A percentile compares a stretch with the other conserved stretches of the same genome.
Conservation (phyloP, 2,329 filamentous ascomycete species). For the Stagonosporopsis rhizophila region DNA sequence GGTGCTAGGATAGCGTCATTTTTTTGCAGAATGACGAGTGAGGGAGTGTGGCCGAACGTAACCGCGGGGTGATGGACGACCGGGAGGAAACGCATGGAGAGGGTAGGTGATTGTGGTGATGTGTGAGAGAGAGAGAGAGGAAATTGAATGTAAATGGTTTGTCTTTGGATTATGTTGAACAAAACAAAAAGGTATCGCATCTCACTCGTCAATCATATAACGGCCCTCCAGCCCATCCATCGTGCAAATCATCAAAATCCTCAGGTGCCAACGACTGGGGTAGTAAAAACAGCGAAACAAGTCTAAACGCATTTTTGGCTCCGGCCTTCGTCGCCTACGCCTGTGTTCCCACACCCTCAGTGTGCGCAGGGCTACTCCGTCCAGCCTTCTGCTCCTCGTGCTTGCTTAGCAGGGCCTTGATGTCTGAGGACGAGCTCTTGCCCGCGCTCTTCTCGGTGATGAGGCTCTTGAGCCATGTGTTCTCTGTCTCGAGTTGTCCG, state of each 20-base stretch:
- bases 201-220: constrained; percentile 9
- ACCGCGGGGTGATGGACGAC: background rate
- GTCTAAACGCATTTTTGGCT: constrained; percentile 33
- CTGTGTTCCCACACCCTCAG: constrained; percentile 49
- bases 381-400: constrained; percentile 41
- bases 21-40: constrained; percentile 4
- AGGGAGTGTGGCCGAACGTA: background rate
- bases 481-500: constrained; percentile 61
- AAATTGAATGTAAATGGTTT: background rate
- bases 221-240: background rate
- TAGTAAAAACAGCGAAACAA: background rate
- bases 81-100: background rate
- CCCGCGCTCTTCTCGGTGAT: constrained; percentile 59
- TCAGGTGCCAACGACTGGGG: background rate
- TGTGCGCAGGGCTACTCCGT: constrained; percentile 47
- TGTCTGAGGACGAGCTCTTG: constrained; percentile 40
- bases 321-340: constrained; percentile 38
- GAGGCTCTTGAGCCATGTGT: constrained; percentile 60
- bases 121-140: background rate
- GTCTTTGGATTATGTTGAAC: constrained; percentile 14
- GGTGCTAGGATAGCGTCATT: constrained; percentile 7
- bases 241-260: constrained; percentile 2
- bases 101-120: background rate
- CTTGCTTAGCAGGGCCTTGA: constrained; percentile 45
- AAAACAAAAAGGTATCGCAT: constrained; percentile 13